Evolutionary conservation across 1,284 basidiomycete genomes (phyloP).

Genomic region (Paramarasmius palmivorus): DNA sequence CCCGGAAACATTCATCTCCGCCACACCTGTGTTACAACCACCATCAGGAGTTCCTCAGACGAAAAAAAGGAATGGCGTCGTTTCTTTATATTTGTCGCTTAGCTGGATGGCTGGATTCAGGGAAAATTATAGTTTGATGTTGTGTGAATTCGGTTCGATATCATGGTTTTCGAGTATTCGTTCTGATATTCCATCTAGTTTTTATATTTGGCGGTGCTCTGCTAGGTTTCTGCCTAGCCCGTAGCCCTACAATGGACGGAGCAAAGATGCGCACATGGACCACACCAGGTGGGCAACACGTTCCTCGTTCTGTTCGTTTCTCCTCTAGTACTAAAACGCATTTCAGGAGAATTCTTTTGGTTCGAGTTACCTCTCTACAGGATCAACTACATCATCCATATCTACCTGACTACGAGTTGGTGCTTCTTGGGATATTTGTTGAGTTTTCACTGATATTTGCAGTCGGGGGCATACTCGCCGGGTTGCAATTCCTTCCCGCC

Average conservation of each 20-base stretch:
- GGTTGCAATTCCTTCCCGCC: conserved; percentile 26
- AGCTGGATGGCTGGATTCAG: conserved; percentile 27
- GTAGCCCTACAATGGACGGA: conserved; percentile 21
- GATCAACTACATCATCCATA: conserved; percentile 25
- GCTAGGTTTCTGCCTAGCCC: conserved; percentile 24
- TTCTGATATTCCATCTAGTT: conserved; percentile 12
- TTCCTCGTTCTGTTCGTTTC: no score
- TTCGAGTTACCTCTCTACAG: conserved; percentile 21
- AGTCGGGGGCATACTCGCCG: conserved; percentile 25
- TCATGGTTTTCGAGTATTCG: background rate
- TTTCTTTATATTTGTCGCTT: conserved; percentile 20
- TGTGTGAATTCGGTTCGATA: conserved; percentile 16
- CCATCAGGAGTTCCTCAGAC: background rate
- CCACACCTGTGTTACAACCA: no score
- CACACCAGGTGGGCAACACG: conserved; percentile 18
- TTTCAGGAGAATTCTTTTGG: conserved; percentile 28
- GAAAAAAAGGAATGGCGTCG: conserved; percentile 8
- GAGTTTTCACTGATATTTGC: background rate
- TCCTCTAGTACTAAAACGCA: background rate
- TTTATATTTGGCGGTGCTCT: conserved; percentile 27
- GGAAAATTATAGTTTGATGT: conserved; percentile 23
- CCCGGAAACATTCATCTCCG: no score
- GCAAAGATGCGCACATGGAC: conserved; percentile 11
- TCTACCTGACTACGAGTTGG: conserved; percentile 23
- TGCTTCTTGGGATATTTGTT: background rate